phyloP scores from a whole-genome alignment of 2,329 filamentous ascomycete species.

The Botrytis squamosa region DNA sequence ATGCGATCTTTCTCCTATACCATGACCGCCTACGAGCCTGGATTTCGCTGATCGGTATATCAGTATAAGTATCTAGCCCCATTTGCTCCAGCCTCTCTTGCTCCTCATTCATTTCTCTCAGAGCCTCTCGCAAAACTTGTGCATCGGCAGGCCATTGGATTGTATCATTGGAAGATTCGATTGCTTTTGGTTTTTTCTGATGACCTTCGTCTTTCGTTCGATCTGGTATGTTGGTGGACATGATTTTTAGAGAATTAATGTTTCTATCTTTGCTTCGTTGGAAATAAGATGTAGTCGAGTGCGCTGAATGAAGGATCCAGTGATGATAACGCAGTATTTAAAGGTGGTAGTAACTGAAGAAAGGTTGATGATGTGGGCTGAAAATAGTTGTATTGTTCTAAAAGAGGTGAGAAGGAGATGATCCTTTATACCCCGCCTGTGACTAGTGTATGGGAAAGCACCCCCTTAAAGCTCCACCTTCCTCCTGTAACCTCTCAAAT shows the following conservation, averaged over 20 bases:
- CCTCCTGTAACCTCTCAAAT: neutral
- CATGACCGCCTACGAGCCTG: neutral
- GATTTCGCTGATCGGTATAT: neutral
- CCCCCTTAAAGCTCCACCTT: no score
- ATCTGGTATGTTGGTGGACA: neutral
- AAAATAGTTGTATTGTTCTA: no score
- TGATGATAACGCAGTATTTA: no score
- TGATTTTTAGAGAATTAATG: no score
- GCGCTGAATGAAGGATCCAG: neutral
- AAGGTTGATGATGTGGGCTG: no score
- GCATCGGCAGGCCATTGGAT: neutral
- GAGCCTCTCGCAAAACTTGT: neutral
- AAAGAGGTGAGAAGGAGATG: no score
- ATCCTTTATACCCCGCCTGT: no score
- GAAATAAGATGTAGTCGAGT: neutral
- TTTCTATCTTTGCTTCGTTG: no score
- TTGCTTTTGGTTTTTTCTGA: neutral
- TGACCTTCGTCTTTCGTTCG: neutral
- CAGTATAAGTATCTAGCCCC: neutral
- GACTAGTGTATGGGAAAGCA: no score
- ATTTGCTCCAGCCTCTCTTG: neutral
- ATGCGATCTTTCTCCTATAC: neutral
- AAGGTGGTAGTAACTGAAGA: no score
- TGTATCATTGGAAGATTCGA: no score
- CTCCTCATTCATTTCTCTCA: neutral